A percentile compares a stretch with the other conserved stretches of the same genome.
phyloP scores from a whole-genome alignment of 1,284 basidiomycete genomes.

The Bondarzewia mesenterica region DNA sequence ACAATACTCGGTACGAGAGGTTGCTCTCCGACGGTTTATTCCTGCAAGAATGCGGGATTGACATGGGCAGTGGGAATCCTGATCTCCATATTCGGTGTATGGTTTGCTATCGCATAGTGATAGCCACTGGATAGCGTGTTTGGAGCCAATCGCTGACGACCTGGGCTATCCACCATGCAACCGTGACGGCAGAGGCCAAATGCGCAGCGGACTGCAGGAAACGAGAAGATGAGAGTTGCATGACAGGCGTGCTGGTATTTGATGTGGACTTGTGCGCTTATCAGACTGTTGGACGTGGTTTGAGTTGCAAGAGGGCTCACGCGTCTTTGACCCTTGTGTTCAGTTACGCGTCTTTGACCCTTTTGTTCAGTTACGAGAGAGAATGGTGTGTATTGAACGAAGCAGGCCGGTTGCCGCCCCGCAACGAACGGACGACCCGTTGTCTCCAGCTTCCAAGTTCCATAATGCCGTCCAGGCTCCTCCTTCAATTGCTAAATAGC shows the following conservation, averaged over 20 bases:
- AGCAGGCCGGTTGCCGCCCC: neutral
- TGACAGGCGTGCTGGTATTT: too few species aligned
- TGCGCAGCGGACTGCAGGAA: neutral
- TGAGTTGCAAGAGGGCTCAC: neutral
- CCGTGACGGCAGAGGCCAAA: neutral
- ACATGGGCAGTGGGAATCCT: too few species aligned
- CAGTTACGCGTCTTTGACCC: too few species aligned
- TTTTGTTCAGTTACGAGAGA: too few species aligned
- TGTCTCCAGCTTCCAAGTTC: neutral
- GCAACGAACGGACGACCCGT: neutral
- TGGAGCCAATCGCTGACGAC: neutral
- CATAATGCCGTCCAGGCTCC: neutral
- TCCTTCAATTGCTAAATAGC: neutral
- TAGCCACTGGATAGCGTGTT: too few species aligned
- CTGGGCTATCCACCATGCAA: neutral
- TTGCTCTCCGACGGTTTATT: constrained; percentile 80
- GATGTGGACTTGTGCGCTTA: too few species aligned
- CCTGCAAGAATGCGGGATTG: constrained; percentile 90
- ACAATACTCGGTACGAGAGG: constrained; percentile 78
- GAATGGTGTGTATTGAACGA: too few species aligned
- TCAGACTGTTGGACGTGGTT: neutral
- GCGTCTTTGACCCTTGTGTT: neutral
- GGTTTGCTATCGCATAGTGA: too few species aligned
- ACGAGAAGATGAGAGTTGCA: neutral
- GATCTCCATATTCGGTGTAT: too few species aligned